Base-by-base conservation (phyloP, 2,329 filamentous ascomycete genomes). In the Colletotrichum sublineola region DNA sequence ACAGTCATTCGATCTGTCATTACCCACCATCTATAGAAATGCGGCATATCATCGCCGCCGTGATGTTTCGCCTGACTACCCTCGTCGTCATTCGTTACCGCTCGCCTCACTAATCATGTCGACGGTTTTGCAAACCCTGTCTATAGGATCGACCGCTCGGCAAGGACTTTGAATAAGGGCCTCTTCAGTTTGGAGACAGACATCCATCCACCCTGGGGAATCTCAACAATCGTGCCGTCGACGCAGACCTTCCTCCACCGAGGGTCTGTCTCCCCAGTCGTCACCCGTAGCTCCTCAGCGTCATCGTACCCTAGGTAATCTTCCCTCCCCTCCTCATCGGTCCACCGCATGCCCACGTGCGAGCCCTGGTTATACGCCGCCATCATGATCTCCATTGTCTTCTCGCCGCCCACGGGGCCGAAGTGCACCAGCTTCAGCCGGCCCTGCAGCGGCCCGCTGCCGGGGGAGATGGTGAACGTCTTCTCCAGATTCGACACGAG, bases 221-320 rank as follows among this genome's bases (percentile, higher is more conserved):
- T 83, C 71, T 89, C 87, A 3, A 98, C 89, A 77, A 97, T 97
- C 65, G 92, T 94, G 3, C 96, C 96, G 81, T 98, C 96, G n/a
- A 98, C 86, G 80, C 96, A 98, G 18, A 97, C 88, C 78, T 95
- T 90, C 73, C 96, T 87, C 95, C 95, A 98, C 64, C 90, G 85
- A 57, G 84, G 85, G n/a, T 94, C 90, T 20, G 88, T 84, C 77
- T 96, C 93, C 1, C 84, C 74, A 46, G 94, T 90, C 20, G 88
- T 86, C 58, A 98, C 90, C 70, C 83, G 86, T 24, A 97, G 75
- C 63, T 88, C 88, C 2, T 92, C 88, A 8, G 96, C 86, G 66
- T 89, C 87, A 24, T 93, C 89, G 79, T 98, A 98, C 0, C 86
- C 86, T 0, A 98, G 92, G 20, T 84, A 84, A 29, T 92, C 61